Base-by-base conservation (phyloP, 805 yeast genomes). In the Candida sithepensis region DNA sequence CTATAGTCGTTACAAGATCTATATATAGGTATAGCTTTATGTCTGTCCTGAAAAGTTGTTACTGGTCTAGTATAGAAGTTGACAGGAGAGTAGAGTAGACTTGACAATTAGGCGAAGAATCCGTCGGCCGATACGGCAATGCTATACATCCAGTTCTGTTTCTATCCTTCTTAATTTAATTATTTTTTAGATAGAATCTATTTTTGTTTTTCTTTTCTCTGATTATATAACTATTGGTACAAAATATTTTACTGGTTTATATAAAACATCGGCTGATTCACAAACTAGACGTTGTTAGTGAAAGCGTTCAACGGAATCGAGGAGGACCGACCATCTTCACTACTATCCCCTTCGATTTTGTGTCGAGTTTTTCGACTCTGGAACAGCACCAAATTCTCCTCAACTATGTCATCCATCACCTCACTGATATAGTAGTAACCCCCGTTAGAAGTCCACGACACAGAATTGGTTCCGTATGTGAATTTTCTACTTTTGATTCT, bases 361-460 rank as follows among this genome's bases (percentile, higher is more conserved):
- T 53, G 41, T 42, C 64, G 52, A 16, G 57, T 44, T 8, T 60
- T 50, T 16, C 68, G 47, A 33, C 59, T 53, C 41, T 60, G 63
- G 48, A 59, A 55, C 21, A 57, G 61, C 20, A 59, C 62, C 47
- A 67, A 64, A 39, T 66, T 64, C 26, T 64, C 69, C 23, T 55
- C 63, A 16, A 65, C 62, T n/a, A 68, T 57, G 30, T 64, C 67
- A 2, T 47, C 47, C 62, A 63, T 60, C 8, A 88, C 87, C 9
- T 89, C 83, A 14, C 94, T 79, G 7, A 91, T 79, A 63, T 78
- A 91, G 65, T 87, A 90, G 9, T 79, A 81, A 1, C 87, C 88
- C 46, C 89, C 89, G 42, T 86, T 88, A 5, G 84, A 82, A 0
- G 96, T 89, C 97, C 97, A 90, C 41, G 95, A 85, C 8, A 91